Evolutionary conservation across 1,284 basidiomycete genomes (phyloP).

Genomic region (Sporisorium sorghi): DNA sequence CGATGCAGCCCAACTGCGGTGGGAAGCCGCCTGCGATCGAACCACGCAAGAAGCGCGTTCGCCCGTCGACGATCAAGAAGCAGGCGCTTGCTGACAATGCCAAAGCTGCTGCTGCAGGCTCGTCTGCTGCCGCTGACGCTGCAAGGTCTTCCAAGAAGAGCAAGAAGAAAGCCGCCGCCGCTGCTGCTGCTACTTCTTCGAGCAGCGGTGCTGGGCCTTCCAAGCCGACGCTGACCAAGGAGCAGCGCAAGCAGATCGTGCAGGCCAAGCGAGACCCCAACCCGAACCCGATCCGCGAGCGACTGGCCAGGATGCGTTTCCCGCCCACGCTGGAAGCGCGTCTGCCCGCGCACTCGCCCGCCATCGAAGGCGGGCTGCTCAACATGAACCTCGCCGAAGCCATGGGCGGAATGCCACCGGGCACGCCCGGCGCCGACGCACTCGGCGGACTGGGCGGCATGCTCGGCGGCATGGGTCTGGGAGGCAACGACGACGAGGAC

Average conservation of each 20-base stretch:
- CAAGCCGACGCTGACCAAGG: slow-evolving; percentile 39
- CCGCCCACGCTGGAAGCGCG: slow-evolving; percentile 50
- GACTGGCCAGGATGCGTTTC: slow-evolving; percentile 43
- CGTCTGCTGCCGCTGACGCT: slow-evolving; percentile 17
- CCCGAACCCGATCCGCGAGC: slow-evolving; percentile 46
- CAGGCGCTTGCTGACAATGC: slow-evolving; percentile 47
- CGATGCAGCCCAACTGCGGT: slow-evolving; percentile 56
- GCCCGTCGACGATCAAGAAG: slow-evolving; percentile 43
- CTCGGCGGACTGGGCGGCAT: slow-evolving; percentile 64
- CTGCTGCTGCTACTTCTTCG: slow-evolving; percentile 6
- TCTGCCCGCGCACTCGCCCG: slow-evolving; percentile 64
- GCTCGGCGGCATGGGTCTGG: slow-evolving; percentile 64
- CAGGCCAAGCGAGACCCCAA: slow-evolving; percentile 43
- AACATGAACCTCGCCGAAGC: slow-evolving; percentile 63
- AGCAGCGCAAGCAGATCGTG: slow-evolving; percentile 34
- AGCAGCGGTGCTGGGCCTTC: slow-evolving; percentile 17
- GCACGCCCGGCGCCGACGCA: slow-evolving; percentile 42
- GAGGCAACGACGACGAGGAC: slow-evolving; percentile 63
- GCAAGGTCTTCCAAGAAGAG: slow-evolving; percentile 27
- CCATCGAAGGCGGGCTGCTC: slow-evolving; percentile 59
- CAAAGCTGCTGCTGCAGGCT: slow-evolving; percentile 24
- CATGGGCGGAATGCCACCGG: slow-evolving; percentile 59
- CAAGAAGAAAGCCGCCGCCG: slow-evolving; percentile 32
- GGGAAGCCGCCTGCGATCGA: slow-evolving; percentile 59
- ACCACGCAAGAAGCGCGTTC: slow-evolving; percentile 41